Evolutionary conservation across 2,329 filamentous ascomycete species (phyloP), one percentile per base, ranked within the genome.

Genomic region (Aspergillus fumigatiaffinis): DNA sequence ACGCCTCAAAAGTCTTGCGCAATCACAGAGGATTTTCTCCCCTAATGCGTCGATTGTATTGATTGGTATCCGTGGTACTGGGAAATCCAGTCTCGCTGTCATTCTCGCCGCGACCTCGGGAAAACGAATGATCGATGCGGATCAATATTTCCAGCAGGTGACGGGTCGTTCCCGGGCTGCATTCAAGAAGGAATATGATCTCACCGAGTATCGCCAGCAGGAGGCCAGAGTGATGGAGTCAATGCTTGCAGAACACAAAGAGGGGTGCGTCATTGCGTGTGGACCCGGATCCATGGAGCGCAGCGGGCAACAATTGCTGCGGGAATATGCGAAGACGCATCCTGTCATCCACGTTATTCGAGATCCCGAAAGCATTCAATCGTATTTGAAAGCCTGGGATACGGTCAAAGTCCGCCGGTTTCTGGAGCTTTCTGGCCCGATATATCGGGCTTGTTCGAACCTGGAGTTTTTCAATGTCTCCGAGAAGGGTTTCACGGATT

Each of bases 391-490:
- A 46, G 76, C 82, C n/a, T 78, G 78, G 63, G 80, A 86, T 51
- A 74, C 80, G 28, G 75, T 79, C 41, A 85, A 84, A 62, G 78
- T 87, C 1, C 76, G 79, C 47, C 83, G 83, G 49, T 77, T 90
- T 6, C 72, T 90, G 26, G 78, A 81, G n/a, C 55, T 74, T 9
- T 73, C 71, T 0, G 73, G 71, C 7, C 72, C 71, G 1, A 81
- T 88, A 17, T 85, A 89, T 63, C 80, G 87, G 51, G 80, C 79
- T 1, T 90, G 86, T 67, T 87, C 87, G 10, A 91, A 90, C 63
- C 83, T 88, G 60, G 89, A 92, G 67, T 92, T 91, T 70, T 91
- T 86, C 76, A 91, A 91, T 63, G 77, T 89, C 17, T 87, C 87
- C 1, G 87, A 90, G 66, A 77, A 74, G 48, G 66, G 29, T 55